A percentile compares a stretch with the other conserved stretches of the same genome.
Evolutionary conservation across 2,329 filamentous ascomycete genomes (phyloP).

Genomic region (Ceratocystis cubensis): DNA sequence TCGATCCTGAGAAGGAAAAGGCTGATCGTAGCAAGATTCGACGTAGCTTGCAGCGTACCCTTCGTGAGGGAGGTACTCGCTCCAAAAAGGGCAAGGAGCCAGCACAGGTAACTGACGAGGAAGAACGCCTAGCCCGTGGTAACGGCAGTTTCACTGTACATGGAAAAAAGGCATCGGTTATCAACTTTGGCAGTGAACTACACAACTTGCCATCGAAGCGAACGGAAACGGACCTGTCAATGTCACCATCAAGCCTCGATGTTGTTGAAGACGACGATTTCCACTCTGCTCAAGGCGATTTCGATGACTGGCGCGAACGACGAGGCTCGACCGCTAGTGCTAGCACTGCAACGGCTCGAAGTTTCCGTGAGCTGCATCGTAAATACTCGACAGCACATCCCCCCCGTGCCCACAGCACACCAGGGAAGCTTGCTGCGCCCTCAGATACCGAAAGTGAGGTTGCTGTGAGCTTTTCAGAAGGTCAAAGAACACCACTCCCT

Average conservation of each 20-base stretch:
- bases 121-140: constrained; percentile 63
- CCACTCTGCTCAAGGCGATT: constrained; percentile 37
- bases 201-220: constrained; percentile 60
- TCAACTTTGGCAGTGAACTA: constrained; percentile 91
- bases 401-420: constrained; percentile 30
- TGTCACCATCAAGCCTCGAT: constrained; percentile 28
- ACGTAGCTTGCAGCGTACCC: constrained; percentile 76
- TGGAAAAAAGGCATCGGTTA: constrained; percentile 93
- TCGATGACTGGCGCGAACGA: constrained; percentile 36
- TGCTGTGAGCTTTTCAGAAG: constrained; percentile 48
- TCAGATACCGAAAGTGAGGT: constrained; percentile 49
- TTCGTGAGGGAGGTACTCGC: constrained; percentile 64
- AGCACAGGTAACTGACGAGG: constrained; percentile 30
- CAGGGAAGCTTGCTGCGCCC: constrained; percentile 34
- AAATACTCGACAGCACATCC: constrained; percentile 45
- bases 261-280: constrained; percentile 38
- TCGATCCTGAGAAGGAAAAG: constrained; percentile 31
- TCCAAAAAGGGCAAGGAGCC: constrained; percentile 63
- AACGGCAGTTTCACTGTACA: constrained; percentile 90
- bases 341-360: constrained; percentile 54
- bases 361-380: constrained; percentile 49
- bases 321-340: constrained; percentile 51
- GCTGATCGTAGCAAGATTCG: constrained; percentile 57
- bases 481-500: constrained; percentile 42
- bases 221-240: constrained; percentile 30